Evolutionary conservation across 1,284 basidiomycete species (phyloP), one percentile per base, ranked within the genome.

Genomic region (Moniliophthora roreri): DNA sequence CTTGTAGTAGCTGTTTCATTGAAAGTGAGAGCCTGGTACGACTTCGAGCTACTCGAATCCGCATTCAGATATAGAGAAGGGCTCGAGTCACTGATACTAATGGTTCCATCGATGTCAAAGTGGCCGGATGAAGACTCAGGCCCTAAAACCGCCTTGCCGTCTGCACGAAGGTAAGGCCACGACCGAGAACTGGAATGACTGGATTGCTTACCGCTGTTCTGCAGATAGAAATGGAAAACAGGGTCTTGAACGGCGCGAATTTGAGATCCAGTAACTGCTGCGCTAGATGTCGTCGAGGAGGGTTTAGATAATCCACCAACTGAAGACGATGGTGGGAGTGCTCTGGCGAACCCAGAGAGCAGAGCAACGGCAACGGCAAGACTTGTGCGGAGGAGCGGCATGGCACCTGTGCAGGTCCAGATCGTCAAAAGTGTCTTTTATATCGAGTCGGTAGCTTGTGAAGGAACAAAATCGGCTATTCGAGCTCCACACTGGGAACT

Each of bases 141-240:
- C 10, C 81, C 81, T 10, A 82, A 75, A n/a, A 77, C 70, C 7
- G 79, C 77, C 21, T 66, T 68, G 35, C 78, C 79, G 48, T 65
- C 78, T 80, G 53, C 3, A 48, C 39, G 18, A 36, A 32, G 47
- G 21, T 28, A 20, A 53, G 47, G 4, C 32, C 6, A 38, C 46
- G 35, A 32, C 37, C 11, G 16, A 28, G 38, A 21, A 44, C 24
- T 16, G 23, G 20, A 21, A 46, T 23, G 36, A 47, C 5, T 15
- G n/a, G 16, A 37, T 15, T 2, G 60, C 72, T 53, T 58, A 80
- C 80, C 75, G 45, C 68, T 66, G 59, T 73, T 74, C 60, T 82
- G 81, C 23, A 84, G 71, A 63, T 84, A 82, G 59, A 82, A 75
- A 58, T 84, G 81, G 59, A 69, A 82, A 5, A 81, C 79, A 4